phyloP scores from a whole-genome alignment of 345 rosid species.

The Ceriops tagal region DNA sequence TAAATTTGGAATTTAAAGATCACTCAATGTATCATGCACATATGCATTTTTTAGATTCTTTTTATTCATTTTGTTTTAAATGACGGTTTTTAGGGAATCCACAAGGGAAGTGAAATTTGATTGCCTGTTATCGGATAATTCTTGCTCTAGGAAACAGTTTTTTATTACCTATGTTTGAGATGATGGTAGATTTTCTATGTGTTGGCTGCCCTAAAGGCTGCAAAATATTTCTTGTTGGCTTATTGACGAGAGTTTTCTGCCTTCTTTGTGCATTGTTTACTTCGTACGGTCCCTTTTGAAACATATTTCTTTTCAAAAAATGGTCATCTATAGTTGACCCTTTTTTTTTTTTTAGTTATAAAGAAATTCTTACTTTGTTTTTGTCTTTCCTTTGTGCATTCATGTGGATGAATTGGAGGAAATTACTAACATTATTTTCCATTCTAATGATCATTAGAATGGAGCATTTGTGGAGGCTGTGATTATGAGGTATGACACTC shows the following conservation, averaged over 20 bases:
- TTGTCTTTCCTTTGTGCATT: background rate
- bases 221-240: background rate
- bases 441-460: conserved; percentile 38
- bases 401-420: background rate
- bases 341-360: background rate
- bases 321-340: too few species aligned
- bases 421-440: conserved; percentile 1
- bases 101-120: background rate
- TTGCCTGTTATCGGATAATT: background rate
- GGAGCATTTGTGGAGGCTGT: conserved; percentile 92
- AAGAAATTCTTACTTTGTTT: background rate
- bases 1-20: too few species aligned
- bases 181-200: background rate
- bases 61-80: background rate
- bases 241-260: background rate
- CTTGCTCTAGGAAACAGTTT: background rate
- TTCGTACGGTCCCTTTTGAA: too few species aligned
- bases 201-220: background rate
- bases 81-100: background rate
- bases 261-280: too few species aligned
- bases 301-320: too few species aligned
- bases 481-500: conserved; percentile 83
- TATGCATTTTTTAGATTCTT: background rate
- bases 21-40: too few species aligned
- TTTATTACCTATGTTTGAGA: background rate